phyloP scores from a whole-genome alignment of 73 alveolate species.

The Tetrahymena borealis region DNA sequence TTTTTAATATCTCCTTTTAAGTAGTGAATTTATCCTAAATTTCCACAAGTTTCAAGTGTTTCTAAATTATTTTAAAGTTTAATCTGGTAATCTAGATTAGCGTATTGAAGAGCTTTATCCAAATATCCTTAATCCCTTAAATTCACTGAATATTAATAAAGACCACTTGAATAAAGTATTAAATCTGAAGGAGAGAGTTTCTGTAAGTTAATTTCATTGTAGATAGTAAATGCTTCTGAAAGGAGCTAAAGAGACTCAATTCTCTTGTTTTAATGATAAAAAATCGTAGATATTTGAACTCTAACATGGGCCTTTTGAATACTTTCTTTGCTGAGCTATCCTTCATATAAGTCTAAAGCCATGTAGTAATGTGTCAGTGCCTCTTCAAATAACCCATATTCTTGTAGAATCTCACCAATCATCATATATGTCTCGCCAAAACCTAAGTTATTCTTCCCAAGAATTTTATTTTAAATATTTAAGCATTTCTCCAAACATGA shows the following conservation, averaged over 20 bases:
- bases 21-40: not conserved
- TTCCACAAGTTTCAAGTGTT: not conserved
- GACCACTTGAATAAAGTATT: not conserved
- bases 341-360: not conserved
- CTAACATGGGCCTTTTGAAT: not conserved
- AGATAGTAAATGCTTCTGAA: not conserved
- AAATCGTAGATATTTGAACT: not conserved
- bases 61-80: not conserved
- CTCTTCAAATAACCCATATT: not conserved
- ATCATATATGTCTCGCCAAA: not conserved
- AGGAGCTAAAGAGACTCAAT: not conserved
- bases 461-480: not conserved
- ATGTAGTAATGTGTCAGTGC: not conserved
- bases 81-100: not conserved
- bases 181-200: not conserved
- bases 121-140: not conserved
- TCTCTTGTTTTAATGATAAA: not conserved
- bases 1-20: not conserved
- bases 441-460: not conserved
- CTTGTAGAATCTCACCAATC: not conserved
- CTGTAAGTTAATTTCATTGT: not conserved
- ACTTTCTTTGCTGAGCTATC: not conserved
- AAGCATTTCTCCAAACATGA: not conserved
- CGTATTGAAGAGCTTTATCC: not conserved
- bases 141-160: not conserved